Evolutionary conservation across 2,329 filamentous ascomycete species (phyloP).

Genomic region (Neodidymelliopsis sp.): DNA sequence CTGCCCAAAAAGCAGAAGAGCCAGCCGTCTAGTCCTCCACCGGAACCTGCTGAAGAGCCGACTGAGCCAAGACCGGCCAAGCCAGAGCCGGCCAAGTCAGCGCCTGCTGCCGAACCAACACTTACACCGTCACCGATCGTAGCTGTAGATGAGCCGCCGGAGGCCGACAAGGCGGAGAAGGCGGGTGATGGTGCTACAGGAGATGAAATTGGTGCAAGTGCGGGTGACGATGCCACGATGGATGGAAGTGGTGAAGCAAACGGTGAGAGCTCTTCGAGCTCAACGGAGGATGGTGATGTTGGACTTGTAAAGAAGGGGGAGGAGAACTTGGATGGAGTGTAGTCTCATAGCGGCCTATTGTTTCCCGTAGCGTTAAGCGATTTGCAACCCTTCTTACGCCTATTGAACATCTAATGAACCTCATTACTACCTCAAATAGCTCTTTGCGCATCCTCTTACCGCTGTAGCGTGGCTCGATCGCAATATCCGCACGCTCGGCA

Average conservation of each 20-base stretch:
- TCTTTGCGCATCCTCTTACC: too few species aligned
- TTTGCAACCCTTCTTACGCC: neutral
- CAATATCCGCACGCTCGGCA: too few species aligned
- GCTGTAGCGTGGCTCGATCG: too few species aligned
- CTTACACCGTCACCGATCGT: constrained; percentile 6
- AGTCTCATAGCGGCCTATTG: too few species aligned
- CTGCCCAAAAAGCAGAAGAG: constrained; percentile 22
- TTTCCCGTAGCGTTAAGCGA: too few species aligned
- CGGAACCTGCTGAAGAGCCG: constrained; percentile 2
- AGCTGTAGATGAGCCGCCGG: constrained; percentile 2
- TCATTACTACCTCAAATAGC: neutral
- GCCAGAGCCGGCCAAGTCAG: neutral
- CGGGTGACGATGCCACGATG: neutral
- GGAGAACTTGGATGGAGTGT: constrained; percentile 4
- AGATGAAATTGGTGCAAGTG: neutral
- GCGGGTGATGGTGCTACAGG: neutral
- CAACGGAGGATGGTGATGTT: neutral
- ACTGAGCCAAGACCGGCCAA: neutral
- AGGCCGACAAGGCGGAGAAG: neutral
- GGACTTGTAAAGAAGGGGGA: constrained; percentile 10
- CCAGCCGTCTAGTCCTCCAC: constrained; percentile 4
- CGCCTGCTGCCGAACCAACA: neutral
- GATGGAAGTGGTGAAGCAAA: neutral
- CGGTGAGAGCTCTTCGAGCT: neutral
- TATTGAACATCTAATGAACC: neutral